A percentile compares a stretch with the other conserved stretches of the same genome.
phyloP scores from a whole-genome alignment of 371 early-diverging fungal genomes.

The Circinella minor region DNA sequence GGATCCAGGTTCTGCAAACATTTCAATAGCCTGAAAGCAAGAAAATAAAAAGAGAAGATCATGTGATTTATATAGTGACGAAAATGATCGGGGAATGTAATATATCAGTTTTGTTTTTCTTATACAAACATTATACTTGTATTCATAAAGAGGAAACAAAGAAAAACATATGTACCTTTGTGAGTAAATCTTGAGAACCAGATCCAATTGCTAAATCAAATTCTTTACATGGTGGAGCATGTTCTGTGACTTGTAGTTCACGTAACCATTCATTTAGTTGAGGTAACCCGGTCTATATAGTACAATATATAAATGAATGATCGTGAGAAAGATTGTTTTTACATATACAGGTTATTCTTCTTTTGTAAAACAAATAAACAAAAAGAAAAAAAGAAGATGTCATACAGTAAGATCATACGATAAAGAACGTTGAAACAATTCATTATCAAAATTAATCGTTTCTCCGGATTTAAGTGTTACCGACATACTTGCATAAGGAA shows the following conservation, averaged over 20 bases:
- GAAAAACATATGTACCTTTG: constrained; percentile 44
- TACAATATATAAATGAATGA: neutral
- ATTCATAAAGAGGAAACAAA: too few species aligned
- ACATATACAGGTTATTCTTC: neutral
- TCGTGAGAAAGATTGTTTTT: constrained; percentile 9
- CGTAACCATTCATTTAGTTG: constrained; percentile 67
- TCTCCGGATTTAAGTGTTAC: constrained; percentile 68
- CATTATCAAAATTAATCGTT: constrained; percentile 45
- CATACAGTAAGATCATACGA: constrained; percentile 65
- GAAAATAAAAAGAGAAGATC: neutral
- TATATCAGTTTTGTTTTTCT: neutral
- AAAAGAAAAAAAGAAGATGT: neutral
- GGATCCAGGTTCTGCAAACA: constrained; percentile 68
- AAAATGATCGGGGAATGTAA: neutral
- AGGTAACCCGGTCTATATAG: constrained; percentile 63
- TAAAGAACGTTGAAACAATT: constrained; percentile 47
- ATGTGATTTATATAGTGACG: neutral
- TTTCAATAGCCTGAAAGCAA: constrained; percentile 63
- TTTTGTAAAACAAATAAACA: neutral
- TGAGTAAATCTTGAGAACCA: constrained; percentile 79
- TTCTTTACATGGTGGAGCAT: constrained; percentile 55
- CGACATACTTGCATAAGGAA: constrained; percentile 73
- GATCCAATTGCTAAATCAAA: constrained; percentile 74
- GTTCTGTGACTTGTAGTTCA: constrained; percentile 64
- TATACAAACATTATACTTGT: too few species aligned